phyloP scores from a whole-genome alignment of 306 rosid species.

The Elaeagnus macrophylla region DNA sequence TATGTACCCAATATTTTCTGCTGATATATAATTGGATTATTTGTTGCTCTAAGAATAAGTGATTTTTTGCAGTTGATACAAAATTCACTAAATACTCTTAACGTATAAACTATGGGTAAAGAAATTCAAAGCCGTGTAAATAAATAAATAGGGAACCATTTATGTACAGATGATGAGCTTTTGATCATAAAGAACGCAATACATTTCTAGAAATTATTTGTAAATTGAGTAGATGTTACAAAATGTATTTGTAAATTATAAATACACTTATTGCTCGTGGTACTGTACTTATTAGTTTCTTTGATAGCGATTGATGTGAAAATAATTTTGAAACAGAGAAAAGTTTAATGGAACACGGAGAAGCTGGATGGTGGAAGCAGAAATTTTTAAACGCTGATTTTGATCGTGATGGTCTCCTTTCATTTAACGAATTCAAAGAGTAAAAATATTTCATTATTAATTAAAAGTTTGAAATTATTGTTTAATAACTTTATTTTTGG shows the following conservation, averaged over 20 bases:
- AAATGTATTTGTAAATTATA: no score
- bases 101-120: no score
- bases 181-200: no score
- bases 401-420: slow-evolving; percentile 43
- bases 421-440: slow-evolving; percentile 60
- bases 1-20: slow-evolving; percentile 10
- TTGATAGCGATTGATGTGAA: neutral
- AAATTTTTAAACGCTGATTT: slow-evolving; percentile 48
- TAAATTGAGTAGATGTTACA: no score
- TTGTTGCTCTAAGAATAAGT: neutral
- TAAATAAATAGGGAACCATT: no score
- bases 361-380: slow-evolving; percentile 79
- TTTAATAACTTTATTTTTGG: neutral
- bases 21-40: neutral
- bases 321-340: slow-evolving; percentile 26
- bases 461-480: neutral
- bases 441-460: slow-evolving; percentile 14
- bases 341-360: slow-evolving; percentile 46
- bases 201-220: no score
- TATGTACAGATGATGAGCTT: no score
- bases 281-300: no score
- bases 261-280: no score
- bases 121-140: no score
- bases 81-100: no score
- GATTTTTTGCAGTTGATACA: neutral